Percentiles rank a stretch among this genome's conserved stretches.
phyloP scores from a whole-genome alignment of 2,329 filamentous ascomycete genomes.

The Apiospora marii region DNA sequence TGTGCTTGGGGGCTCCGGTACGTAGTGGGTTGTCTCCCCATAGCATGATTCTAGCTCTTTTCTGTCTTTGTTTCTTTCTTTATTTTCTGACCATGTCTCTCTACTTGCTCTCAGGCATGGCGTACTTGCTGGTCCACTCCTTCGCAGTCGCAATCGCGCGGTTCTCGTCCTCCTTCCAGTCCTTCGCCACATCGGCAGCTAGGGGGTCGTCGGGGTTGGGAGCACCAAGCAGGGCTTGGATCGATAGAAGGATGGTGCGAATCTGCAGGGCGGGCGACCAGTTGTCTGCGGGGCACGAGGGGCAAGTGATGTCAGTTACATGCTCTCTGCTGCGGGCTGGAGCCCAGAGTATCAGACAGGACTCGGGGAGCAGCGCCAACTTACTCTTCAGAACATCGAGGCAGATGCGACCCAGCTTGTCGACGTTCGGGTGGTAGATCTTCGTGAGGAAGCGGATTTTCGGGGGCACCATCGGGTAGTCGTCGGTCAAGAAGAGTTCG shows the following conservation, averaged over 20 bases:
- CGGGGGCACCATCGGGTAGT: slow-evolving; percentile 98
- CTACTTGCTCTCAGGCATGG: slow-evolving; percentile 54
- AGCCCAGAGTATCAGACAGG: background rate
- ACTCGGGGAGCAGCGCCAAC: slow-evolving; percentile 36
- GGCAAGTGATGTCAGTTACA: background rate
- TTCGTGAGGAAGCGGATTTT: slow-evolving; percentile 99
- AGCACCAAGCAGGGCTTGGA: slow-evolving; percentile 93
- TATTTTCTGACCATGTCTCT: background rate
- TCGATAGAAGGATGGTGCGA: slow-evolving; percentile 96
- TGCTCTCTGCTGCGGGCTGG: slow-evolving; percentile 8
- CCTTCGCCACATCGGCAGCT: slow-evolving; percentile 95
- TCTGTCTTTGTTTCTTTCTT: slow-evolving; percentile 1
- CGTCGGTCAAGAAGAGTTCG: slow-evolving; percentile 95
- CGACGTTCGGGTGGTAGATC: slow-evolving; percentile 99
- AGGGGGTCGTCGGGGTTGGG: slow-evolving; percentile 99
- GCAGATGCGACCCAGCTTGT: slow-evolving; percentile 96
- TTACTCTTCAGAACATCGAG: slow-evolving; percentile 96
- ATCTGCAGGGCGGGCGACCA: slow-evolving; percentile 99
- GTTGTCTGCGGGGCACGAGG: slow-evolving; percentile 70
- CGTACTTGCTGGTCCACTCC: slow-evolving; percentile 90
- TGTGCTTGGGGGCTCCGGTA: background rate
- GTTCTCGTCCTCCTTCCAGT: slow-evolving; percentile 96
- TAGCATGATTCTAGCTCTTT: background rate
- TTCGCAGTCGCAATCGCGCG: slow-evolving; percentile 90
- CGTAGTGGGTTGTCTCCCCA: background rate